Base-by-base conservation (phyloP, 257 asterid species). In the Knoxia roxburghii region DNA sequence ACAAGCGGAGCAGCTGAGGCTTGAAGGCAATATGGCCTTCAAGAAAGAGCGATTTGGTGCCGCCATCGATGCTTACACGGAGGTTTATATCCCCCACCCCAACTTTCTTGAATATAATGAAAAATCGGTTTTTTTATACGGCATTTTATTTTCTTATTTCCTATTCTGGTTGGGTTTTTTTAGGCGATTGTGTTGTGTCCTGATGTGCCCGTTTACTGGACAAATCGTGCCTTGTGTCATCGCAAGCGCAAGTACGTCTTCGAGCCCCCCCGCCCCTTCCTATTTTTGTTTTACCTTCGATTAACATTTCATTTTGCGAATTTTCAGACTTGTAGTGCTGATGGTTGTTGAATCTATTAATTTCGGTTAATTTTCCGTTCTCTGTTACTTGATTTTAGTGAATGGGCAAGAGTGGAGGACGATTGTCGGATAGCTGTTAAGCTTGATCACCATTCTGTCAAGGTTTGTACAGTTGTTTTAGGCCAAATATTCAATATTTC, bases 171-270 rank as follows among this genome's bases (percentile, higher is more conserved):
- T 39, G 73, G 30, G 54, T 55, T 69, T 30, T 58, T 64, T 14
- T 67, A 94, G 99, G 99, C 99, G 68, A 90, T 94, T 73, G 45
- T 84, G 41, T 53, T 94, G 84, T 87, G 96, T 89, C 99, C 97
- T 79, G 78, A 90, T 72, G 89, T 94, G 71, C 88, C 96, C 32
- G 69, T 84, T 17, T 94, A 94, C 80, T 88, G 92, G 96, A 85
- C 96, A 10, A 94, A 94, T 76, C 96, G 99, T 6, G 99, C 99
- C 53, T 71, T 94, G 64, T 94, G 99, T 71, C 88, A 87, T 76
- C 92, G 77, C 45, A 94, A 75, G 76, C 77, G 95, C 81, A 82
- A 80, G 99, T 94, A 83, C 52, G 96, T 72, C 26, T 59, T 26
- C 32, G 14, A 23, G 8, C 65, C 59, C 51, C 2, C n/a, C n/a